phyloP scores from a whole-genome alignment of 257 asterid species.

The Lantana camara region DNA sequence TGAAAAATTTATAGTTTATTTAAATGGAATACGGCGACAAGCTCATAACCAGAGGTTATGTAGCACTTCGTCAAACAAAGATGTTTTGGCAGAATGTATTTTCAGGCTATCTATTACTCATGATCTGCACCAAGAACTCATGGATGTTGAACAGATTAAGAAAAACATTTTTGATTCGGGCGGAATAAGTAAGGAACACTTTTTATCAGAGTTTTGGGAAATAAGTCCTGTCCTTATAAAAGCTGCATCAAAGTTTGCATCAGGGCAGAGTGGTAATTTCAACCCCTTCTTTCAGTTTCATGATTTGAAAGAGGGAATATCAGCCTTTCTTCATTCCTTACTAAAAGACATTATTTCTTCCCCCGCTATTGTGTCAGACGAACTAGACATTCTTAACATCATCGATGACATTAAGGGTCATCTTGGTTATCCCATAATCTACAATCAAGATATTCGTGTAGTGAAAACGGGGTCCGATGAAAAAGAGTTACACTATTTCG shows the following conservation, averaged over 20 bases:
- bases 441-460: constrained; percentile 76
- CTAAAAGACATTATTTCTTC: constrained; percentile 56
- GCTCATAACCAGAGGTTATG: constrained; percentile 40
- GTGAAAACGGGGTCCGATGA: constrained; percentile 45
- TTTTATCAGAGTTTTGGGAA: constrained; percentile 68
- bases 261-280: constrained; percentile 36
- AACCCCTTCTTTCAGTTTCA: constrained; percentile 45
- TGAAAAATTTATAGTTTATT: constrained; percentile 28
- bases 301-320: constrained; percentile 41
- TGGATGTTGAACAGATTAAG: constrained; percentile 32
- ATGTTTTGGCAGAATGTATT: constrained; percentile 59
- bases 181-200: constrained; percentile 39
- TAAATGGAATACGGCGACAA: constrained; percentile 49
- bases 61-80: constrained; percentile 27
- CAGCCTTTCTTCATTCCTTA: constrained; percentile 48
- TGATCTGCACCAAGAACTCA: constrained; percentile 19
- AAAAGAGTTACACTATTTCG: constrained; percentile 63
- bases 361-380: constrained; percentile 72
- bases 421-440: constrained; percentile 65
- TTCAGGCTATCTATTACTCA: constrained; percentile 54
- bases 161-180: constrained; percentile 44
- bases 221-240: constrained; percentile 49
- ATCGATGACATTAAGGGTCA: constrained; percentile 50
- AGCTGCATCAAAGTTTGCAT: constrained; percentile 37
- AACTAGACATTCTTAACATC: constrained; percentile 56